Conservation (phyloP, 2,329 filamentous ascomycete species). For the Plectosphaerella cucumerina region DNA sequence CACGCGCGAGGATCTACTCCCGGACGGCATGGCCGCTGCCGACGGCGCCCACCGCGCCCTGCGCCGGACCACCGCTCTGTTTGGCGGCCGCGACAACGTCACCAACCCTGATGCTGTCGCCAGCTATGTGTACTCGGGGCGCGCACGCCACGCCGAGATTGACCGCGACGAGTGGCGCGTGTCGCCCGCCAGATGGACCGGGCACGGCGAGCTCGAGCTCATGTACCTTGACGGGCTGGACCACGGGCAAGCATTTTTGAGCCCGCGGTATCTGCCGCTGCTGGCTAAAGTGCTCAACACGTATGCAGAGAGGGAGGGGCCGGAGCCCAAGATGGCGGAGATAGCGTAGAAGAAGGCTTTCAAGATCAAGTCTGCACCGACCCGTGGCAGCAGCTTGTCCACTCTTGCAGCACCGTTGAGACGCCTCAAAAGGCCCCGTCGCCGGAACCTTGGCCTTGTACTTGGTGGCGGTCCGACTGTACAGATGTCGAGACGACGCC, state of each 20-base stretch:
- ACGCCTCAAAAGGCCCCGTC: too few relatives aligned
- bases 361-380: too few relatives aligned
- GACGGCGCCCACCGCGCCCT: background rate
- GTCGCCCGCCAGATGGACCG: constrained; percentile 15
- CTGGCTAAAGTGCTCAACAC: constrained; percentile 6
- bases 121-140: constrained; percentile 17
- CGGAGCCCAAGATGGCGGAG: too few relatives aligned
- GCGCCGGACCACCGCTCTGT: constrained; percentile 17
- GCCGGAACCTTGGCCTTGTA: too few relatives aligned
- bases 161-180: constrained; percentile 11
- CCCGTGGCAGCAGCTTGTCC: too few relatives aligned
- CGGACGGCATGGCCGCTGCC: constrained; percentile 11
- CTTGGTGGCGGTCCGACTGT: too few relatives aligned
- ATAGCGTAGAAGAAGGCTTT: too few relatives aligned
- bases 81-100: constrained; percentile 18
- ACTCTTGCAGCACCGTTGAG: too few relatives aligned
- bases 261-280: constrained; percentile 8
- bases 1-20: constrained; percentile 63
- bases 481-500: too few relatives aligned
- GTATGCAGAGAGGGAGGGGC: constrained; percentile 1
- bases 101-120: constrained; percentile 17
- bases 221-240: constrained; percentile 18
- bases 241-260: constrained; percentile 17
- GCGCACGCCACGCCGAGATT: constrained; percentile 8
- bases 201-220: constrained; percentile 17